Percentiles rank a stretch among this genome's conserved stretches.
Conservation (phyloP, 2,329 filamentous ascomycete species). For the Colletotrichum tanaceti region DNA sequence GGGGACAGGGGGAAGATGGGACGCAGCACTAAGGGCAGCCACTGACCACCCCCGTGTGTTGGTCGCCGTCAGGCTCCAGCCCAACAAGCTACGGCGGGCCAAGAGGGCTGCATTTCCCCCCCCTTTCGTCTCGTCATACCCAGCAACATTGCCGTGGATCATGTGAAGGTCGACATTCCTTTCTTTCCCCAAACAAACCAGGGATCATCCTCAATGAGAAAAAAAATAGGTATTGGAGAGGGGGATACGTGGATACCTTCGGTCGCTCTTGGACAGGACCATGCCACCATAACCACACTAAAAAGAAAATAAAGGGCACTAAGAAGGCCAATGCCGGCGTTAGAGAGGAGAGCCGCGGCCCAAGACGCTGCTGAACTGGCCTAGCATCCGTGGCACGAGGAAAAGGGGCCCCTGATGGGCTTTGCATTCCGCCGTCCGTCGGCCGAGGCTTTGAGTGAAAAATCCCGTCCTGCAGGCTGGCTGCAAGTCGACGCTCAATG, state of each 20-base stretch:
- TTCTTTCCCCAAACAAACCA: not conserved
- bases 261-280: not conserved
- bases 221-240: too few species aligned
- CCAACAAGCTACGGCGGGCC: slow-evolving; percentile 35
- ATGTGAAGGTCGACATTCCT: slow-evolving; percentile 38
- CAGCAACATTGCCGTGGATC: slow-evolving; percentile 26
- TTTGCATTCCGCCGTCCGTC: slow-evolving; percentile 24
- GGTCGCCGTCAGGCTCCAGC: slow-evolving; percentile 26
- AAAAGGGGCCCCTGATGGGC: slow-evolving; percentile 11
- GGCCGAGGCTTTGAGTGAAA: slow-evolving; percentile 20
- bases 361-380: slow-evolving; percentile 10
- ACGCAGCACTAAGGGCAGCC: not conserved
- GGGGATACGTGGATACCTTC: not conserved
- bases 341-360: not conserved
- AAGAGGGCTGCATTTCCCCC: slow-evolving; percentile 1
- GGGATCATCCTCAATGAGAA: slow-evolving; percentile 17
- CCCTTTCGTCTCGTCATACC: not conserved
- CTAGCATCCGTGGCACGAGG: slow-evolving; percentile 10
- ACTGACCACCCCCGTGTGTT: slow-evolving; percentile 30
- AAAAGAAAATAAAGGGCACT: slow-evolving; percentile 5
- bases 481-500: slow-evolving; percentile 34
- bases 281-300: slow-evolving; percentile 4
- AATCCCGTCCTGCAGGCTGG: not conserved
- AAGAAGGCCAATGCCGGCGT: slow-evolving; percentile 32
- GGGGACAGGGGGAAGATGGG: slow-evolving; percentile 7